phyloP scores from a whole-genome alignment of 192 early-diverging fungal species.

The Funneliformis mosseae region DNA sequence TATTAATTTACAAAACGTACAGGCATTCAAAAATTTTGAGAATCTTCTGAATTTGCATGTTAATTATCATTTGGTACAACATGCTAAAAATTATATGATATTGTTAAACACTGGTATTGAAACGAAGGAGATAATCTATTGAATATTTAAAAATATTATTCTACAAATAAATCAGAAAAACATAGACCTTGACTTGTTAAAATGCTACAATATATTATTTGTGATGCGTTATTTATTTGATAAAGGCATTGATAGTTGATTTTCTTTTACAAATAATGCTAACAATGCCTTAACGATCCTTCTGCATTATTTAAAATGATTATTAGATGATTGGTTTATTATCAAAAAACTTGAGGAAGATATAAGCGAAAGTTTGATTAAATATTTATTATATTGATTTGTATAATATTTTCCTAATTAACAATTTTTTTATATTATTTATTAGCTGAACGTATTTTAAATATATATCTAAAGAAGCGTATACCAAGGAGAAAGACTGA shows the following conservation, averaged over 20 bases:
- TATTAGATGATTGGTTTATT: background rate
- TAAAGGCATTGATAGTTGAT: background rate
- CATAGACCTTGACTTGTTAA: background rate
- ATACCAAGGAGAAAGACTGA: background rate
- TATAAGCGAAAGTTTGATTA: background rate
- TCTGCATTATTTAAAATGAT: background rate
- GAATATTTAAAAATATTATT: background rate
- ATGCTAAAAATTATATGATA: background rate
- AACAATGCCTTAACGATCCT: background rate
- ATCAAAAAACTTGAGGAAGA: background rate
- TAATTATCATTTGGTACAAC: background rate
- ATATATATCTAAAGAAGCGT: background rate
- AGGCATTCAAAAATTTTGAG: background rate
- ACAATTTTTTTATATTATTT: background rate
- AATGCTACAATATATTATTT: background rate
- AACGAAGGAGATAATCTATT: background rate
- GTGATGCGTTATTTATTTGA: background rate
- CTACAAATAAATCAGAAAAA: background rate
- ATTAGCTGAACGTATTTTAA: background rate
- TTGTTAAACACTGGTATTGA: background rate
- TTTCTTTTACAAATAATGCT: background rate
- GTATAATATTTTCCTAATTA: background rate
- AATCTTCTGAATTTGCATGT: slow-evolving; percentile 1
- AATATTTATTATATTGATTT: background rate
- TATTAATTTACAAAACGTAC: background rate